phyloP scores from a whole-genome alignment of 257 asterid species.

The Vinca minor region DNA sequence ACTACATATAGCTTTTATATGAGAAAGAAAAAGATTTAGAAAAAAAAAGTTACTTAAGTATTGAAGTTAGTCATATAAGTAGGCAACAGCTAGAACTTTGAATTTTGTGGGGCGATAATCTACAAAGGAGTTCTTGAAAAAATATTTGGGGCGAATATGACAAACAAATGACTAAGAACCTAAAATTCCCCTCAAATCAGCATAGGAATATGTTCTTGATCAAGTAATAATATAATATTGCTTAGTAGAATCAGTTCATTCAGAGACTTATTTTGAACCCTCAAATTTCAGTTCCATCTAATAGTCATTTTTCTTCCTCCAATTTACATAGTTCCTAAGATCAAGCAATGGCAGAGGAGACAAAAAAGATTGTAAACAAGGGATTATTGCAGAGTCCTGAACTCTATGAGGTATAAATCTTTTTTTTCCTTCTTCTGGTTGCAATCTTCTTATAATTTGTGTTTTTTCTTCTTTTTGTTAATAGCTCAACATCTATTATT shows the following conservation, averaged over 20 bases:
- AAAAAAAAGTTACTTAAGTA: neutral
- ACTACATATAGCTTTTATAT: neutral
- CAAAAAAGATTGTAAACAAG: conserved; percentile 11
- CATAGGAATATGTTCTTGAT: neutral
- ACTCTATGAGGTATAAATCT: conserved; percentile 26
- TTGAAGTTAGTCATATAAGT: neutral
- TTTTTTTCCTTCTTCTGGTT: neutral
- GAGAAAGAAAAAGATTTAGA: neutral
- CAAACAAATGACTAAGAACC: no score
- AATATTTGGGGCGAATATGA: no score
- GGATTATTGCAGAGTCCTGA: conserved; percentile 34
- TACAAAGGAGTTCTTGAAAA: no score
- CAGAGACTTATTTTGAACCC: neutral
- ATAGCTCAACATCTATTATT: neutral
- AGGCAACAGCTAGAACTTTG: neutral
- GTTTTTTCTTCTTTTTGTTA: neutral
- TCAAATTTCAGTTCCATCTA: neutral
- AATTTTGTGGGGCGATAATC: no score
- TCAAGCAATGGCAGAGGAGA: conserved; percentile 29
- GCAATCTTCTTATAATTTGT: neutral
- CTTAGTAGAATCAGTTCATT: neutral
- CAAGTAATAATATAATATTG: neutral
- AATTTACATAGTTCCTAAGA: conserved; percentile 6
- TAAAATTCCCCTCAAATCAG: neutral
- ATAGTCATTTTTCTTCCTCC: neutral